A percentile compares a stretch with the other conserved stretches of the same genome.
phyloP scores from a whole-genome alignment of 257 asterid species.

The Galeopsis tetrahit region DNA sequence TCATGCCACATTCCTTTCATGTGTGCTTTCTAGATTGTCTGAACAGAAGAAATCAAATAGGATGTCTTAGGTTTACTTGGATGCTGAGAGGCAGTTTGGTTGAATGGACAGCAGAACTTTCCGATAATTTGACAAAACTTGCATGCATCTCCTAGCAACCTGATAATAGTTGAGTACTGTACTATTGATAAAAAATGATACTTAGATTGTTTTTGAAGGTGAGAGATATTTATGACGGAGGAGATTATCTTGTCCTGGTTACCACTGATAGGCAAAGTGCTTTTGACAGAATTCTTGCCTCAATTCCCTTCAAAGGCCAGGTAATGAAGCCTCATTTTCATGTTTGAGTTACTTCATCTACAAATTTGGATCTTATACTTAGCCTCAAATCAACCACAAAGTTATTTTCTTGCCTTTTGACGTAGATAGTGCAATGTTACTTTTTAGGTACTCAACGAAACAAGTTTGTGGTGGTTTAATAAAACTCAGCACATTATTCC shows the following conservation, averaged over 20 bases:
- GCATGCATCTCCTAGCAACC: not conserved
- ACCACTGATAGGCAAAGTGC: constrained; percentile 98
- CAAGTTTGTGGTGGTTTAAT: constrained; percentile 94
- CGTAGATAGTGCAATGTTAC: constrained; percentile 10
- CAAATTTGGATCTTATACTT: constrained; percentile 2
- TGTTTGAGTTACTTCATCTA: not conserved
- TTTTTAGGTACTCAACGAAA: constrained; percentile 86
- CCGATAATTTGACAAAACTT: not conserved
- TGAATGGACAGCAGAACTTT: not conserved
- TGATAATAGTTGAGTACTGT: constrained; percentile 3
- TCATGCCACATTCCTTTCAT: not conserved
- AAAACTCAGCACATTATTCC: constrained; percentile 81
- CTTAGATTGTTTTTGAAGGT: constrained; percentile 58
- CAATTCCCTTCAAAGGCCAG: constrained; percentile 98
- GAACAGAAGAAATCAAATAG: not conserved
- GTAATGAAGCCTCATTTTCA: constrained; percentile 35
- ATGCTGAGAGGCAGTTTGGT: not conserved
- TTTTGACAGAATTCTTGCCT: constrained; percentile 91
- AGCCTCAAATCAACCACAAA: constrained; percentile 20
- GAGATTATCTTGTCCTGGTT: constrained; percentile 80
- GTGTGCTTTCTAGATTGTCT: constrained; percentile 13
- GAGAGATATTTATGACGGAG: constrained; percentile 89
- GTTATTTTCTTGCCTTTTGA: not conserved
- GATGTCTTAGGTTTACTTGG: not conserved
- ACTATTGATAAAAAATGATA: not conserved